Evolutionary conservation across 2,329 filamentous ascomycete genomes (phyloP), one percentile per base, ranked within the genome.

Genomic region (Fusarium sp.): DNA sequence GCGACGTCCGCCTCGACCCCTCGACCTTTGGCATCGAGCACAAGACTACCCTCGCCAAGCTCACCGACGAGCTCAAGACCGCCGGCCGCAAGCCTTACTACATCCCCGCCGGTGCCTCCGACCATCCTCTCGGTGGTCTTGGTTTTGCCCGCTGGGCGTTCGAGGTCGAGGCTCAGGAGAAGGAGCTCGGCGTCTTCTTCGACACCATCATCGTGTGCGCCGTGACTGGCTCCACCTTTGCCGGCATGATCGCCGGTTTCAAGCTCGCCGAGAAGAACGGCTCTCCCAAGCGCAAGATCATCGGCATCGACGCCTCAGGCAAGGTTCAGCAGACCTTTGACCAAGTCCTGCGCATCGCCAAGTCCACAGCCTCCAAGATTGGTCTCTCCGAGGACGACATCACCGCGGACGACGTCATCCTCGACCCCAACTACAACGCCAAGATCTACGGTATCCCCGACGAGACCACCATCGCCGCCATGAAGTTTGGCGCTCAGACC

Each of bases 101-200:
- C 78, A 93, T 94, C 73, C 92, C 92, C 5, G 91, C 92, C 0
- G 92, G 92, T 0, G 92, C 92, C 2, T 92, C 90, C 0, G 91
- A 93, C 79, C 92, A 94, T 79, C 90, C 91, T 1, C 85, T 93
- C 0, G 92, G 92, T 4, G 92, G 92, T 0, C 80, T 94, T 18
- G 92, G 92, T 0, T 94, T 94, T 76, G 91, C 91, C 9, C 85
- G 91, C 3, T 94, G 92, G 90, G 91, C 92, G 1, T 90, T 93
- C 38, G 92, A 94, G 81, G 90, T 94, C 0, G 85, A 85, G 56
- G 84, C 86, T 70, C 92, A 94, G 81, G 92, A 94, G 81, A 82
- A 84, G 70, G 84, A 88, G 71, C 73, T 90, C 29, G 91, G 90
- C 1, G 78, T 93, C 13, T 92, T 92, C 80, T 94, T 93, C 80